Evolutionary conservation across 805 yeast genomes (phyloP), one percentile per base, ranked within the genome.

Genomic region (Metschnikowia sp.): DNA sequence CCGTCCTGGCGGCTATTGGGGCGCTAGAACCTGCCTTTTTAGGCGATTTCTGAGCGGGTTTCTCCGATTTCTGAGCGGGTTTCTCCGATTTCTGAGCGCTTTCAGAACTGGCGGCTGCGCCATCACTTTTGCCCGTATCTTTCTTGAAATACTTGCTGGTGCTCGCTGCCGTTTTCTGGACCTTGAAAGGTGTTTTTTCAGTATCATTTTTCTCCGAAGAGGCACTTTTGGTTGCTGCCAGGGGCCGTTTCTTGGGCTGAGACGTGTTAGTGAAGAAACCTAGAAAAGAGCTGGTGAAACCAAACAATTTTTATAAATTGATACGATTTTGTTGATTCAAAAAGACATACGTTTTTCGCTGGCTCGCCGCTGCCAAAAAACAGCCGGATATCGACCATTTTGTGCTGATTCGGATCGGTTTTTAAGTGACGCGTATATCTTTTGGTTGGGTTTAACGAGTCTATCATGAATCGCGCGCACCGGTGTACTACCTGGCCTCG

Each of bases 301-400:
- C 26, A 22, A 2, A 22, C 26, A 22, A 5, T 22, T 22, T 22
- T 22, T 2, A 13, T 26, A 26, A 39, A 39, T 31, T 22, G 31
- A 22, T 11, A 10, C 11, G n/a, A 22, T 34, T 2, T 28, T 12
- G 6, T 33, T 26, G 29, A 15, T 22, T 19, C 5, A 6, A 1
- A 29, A 13, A 26, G 22, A 46, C 58, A 42, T 45, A 53, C 51
- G 22, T 36, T 42, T 15, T 44, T 45, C 15, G 39, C 36, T 10
- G 47, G 40, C 22, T 44, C 51, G 18, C 32, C 41, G 26, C 41
- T n/a, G 30, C 49, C 54, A 43, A 55, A 55, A 45, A 55, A 55
- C 56, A 45, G 57, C 40, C 59, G 49, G 46, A 55, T 55, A 44
- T 55, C 59, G 30, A 55, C 59, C 59, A 55, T 32, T 40, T n/a